phyloP scores from a whole-genome alignment of 2,329 filamentous ascomycete species.

The Fusarium guadeloupense region DNA sequence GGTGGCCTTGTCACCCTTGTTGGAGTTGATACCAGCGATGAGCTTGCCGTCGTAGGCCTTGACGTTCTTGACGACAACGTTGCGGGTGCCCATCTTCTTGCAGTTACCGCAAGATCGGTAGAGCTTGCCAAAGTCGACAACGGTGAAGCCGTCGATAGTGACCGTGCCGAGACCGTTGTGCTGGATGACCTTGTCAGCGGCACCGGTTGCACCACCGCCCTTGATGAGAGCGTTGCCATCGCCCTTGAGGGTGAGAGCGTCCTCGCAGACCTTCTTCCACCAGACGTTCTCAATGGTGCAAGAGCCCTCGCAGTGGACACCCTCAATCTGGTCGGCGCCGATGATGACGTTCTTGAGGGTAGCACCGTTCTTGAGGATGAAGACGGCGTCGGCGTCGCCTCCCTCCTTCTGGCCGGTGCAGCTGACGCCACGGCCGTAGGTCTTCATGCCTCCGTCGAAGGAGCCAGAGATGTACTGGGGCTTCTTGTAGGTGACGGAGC shows the following conservation, averaged over 20 bases:
- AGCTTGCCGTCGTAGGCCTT: slow-evolving; percentile 39
- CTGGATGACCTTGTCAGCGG: slow-evolving; percentile 39
- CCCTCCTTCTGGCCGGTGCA: slow-evolving; percentile 35
- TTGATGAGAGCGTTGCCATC: slow-evolving; percentile 33
- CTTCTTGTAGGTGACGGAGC: slow-evolving; percentile 39
- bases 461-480: slow-evolving; percentile 24
- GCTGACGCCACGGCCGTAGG: slow-evolving; percentile 36
- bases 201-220: slow-evolving; percentile 38
- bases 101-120: slow-evolving; percentile 42
- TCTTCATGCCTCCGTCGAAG: slow-evolving; percentile 38
- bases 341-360: slow-evolving; percentile 40
- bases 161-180: slow-evolving; percentile 40
- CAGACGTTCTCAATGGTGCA: slow-evolving; percentile 40
- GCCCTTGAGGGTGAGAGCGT: slow-evolving; percentile 35
- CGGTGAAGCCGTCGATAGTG: slow-evolving; percentile 39
- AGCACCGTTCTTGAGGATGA: slow-evolving; percentile 38
- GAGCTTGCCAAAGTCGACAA: slow-evolving; percentile 40
- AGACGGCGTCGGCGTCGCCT: slow-evolving; percentile 29
- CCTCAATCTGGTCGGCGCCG: slow-evolving; percentile 35
- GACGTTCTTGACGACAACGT: slow-evolving; percentile 39
- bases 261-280: slow-evolving; percentile 41
- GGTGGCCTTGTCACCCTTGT: slow-evolving; percentile 36
- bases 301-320: slow-evolving; percentile 36
- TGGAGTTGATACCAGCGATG: slow-evolving; percentile 41
- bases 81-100: slow-evolving; percentile 41